phyloP scores from a whole-genome alignment of 768 basidiomycete genomes.

The Krasilnikovozyma curviuscula region DNA sequence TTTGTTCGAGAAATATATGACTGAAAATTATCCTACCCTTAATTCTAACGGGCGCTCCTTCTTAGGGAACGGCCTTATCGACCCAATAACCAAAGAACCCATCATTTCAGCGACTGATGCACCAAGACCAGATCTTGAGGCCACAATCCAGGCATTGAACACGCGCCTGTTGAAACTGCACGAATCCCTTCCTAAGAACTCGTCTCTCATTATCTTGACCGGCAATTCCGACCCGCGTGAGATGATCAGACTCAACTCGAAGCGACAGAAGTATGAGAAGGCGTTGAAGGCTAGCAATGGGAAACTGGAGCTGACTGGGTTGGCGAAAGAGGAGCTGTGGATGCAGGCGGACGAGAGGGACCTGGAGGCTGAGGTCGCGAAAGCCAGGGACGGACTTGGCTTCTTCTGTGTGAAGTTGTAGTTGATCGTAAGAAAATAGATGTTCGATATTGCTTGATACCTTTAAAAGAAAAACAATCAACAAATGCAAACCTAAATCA shows the following conservation, averaged over 20 bases:
- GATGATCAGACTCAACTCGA: conserved; percentile 53
- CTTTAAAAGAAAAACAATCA: too few relatives aligned
- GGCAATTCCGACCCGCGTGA: conserved; percentile 72
- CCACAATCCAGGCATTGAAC: conserved; percentile 38
- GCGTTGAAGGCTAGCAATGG: conserved; percentile 29
- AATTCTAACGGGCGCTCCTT: not conserved
- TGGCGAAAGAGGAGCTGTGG: conserved; percentile 42
- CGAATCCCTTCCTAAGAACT: conserved; percentile 49
- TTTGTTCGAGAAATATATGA: not conserved
- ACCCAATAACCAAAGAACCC: not conserved
- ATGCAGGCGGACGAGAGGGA: conserved; percentile 52
- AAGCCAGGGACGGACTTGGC: conserved; percentile 60
- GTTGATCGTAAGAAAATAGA: not conserved
- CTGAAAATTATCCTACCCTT: not conserved
- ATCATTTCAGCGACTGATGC: conserved; percentile 21
- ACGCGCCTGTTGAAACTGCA: conserved; percentile 43
- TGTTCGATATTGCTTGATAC: not conserved
- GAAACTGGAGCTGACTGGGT: conserved; percentile 29
- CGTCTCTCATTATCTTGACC: conserved; percentile 66
- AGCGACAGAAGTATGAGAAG: conserved; percentile 53
- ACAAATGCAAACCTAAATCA: too few relatives aligned
- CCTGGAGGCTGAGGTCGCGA: conserved; percentile 59
- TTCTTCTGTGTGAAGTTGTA: conserved; percentile 40
- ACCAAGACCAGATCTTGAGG: conserved; percentile 10
- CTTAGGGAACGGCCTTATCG: not conserved